Percentiles rank a stretch among this genome's conserved stretches.
Evolutionary conservation across 495 filamentous ascomycete species (phyloP).

Genomic region (Polyplosphaeria fusca): DNA sequence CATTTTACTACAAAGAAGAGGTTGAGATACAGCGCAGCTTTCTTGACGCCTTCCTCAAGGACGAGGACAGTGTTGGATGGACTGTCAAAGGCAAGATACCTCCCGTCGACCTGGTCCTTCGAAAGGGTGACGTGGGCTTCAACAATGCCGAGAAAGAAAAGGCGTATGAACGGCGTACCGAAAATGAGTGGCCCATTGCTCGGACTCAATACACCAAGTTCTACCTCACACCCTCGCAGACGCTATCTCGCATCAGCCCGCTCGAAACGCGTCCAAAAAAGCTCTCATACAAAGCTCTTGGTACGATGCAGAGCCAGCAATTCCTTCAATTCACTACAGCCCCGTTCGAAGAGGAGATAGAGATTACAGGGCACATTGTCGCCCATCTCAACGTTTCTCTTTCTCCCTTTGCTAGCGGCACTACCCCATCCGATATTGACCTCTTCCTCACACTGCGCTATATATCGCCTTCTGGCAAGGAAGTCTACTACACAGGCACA

Average conservation of each 20-base stretch:
- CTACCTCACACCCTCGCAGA: slow-evolving; percentile 48
- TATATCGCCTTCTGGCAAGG: slow-evolving; percentile 52
- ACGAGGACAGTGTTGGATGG: slow-evolving; percentile 60
- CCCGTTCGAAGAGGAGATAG: slow-evolving; percentile 56
- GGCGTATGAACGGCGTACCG: slow-evolving; percentile 49
- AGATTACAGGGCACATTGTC: slow-evolving; percentile 64
- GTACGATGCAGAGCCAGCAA: slow-evolving; percentile 48
- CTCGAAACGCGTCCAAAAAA: slow-evolving; percentile 29
- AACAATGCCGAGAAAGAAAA: slow-evolving; percentile 58
- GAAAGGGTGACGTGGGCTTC: slow-evolving; percentile 61
- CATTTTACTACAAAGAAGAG: slow-evolving; percentile 66
- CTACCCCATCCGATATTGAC: slow-evolving; percentile 55
- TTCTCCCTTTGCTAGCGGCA: slow-evolving; percentile 40
- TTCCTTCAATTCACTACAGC: slow-evolving; percentile 53
- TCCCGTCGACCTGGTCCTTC: slow-evolving; percentile 55
- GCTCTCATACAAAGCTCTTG: slow-evolving; percentile 55
- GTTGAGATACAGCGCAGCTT: slow-evolving; percentile 64
- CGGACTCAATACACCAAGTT: slow-evolving; percentile 58
- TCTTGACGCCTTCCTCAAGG: slow-evolving; percentile 65
- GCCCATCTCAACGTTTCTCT: slow-evolving; percentile 60
- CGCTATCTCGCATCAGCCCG: slow-evolving; percentile 37
- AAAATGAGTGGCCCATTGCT: slow-evolving; percentile 62
- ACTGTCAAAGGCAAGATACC: slow-evolving; percentile 50
- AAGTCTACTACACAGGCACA: slow-evolving; percentile 64
- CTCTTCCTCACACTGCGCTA: slow-evolving; percentile 63